Evolutionary conservation across 2,329 filamentous ascomycete species (phyloP).

Genomic region (Colletotrichum abscissum): DNA sequence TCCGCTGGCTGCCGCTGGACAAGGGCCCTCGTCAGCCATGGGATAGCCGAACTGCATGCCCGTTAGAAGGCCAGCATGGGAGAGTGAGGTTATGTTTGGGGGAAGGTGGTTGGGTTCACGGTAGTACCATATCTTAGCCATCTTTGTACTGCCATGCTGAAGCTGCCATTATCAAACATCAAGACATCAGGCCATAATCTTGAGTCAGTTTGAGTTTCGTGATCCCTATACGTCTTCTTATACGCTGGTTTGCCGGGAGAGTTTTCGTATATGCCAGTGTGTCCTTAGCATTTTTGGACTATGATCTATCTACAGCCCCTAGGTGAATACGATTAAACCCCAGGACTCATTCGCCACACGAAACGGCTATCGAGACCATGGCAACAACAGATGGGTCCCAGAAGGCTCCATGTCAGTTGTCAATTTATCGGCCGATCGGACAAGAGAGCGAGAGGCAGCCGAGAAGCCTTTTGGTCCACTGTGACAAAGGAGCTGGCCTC

Average conservation of each 20-base stretch:
- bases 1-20: background rate
- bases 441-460: background rate
- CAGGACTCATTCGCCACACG: background rate
- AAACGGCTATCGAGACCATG: background rate
- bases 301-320: background rate
- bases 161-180: background rate
- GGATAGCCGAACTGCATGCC: background rate
- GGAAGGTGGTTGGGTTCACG: background rate
- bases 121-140: background rate
- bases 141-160: background rate
- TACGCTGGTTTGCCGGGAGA: background rate
- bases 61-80: background rate
- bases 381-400: background rate
- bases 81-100: background rate
- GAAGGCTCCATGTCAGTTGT: background rate
- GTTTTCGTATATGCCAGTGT: background rate
- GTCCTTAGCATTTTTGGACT: background rate
- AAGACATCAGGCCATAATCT: background rate
- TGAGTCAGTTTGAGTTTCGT: background rate
- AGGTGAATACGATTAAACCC: background rate
- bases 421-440: background rate
- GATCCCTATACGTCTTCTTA: background rate
- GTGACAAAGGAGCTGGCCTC: background rate
- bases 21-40: background rate
- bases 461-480: background rate